These are phyloP conservation scores for Aspergillus jensenii DNA, from an alignment of 2,329 filamentous ascomycete species.

Conservation along the genomic window DNA sequence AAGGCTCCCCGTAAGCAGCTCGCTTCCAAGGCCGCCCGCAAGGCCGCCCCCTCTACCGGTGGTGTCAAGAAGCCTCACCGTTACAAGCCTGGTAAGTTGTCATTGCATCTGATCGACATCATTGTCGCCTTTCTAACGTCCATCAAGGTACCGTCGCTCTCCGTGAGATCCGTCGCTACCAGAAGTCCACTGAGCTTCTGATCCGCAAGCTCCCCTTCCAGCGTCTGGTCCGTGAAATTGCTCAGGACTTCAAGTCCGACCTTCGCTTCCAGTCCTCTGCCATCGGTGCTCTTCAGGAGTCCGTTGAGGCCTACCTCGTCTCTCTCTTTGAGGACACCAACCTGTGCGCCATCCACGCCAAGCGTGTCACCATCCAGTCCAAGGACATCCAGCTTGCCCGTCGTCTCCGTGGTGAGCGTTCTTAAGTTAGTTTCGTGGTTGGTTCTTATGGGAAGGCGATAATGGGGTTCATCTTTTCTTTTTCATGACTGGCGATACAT, in stretches of 20 bases:
- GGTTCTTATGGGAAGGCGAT: constrained; percentile 42
- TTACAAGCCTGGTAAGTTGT: constrained; percentile 70
- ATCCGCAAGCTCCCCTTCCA: constrained; percentile 98
- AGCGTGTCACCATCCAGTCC: constrained; percentile 92
- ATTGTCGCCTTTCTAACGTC: constrained; percentile 24
- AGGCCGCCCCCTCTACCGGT: constrained; percentile 94
- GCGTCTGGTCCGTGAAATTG: constrained; percentile 95
- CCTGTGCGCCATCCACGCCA: constrained; percentile 97
- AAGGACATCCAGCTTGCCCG: constrained; percentile 98
- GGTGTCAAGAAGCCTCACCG: constrained; percentile 96
- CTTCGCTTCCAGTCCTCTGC: constrained; percentile 98
- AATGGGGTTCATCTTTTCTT: constrained; percentile 38
- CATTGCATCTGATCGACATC: not conserved
- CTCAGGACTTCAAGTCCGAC: constrained; percentile 91
- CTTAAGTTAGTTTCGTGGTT: constrained; percentile 55
- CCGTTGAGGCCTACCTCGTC: constrained; percentile 97
- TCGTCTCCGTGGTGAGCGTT: constrained; percentile 90
- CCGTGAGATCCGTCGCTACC: constrained; percentile 97
- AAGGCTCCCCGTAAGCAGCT: constrained; percentile 89
- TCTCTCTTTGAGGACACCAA: constrained; percentile 99
- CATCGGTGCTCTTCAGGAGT: constrained; percentile 96
- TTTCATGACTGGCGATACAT: constrained; percentile 46
- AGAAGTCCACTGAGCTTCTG: constrained; percentile 94
- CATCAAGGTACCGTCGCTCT: constrained; percentile 79
- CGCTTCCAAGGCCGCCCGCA: constrained; percentile 98